Evolutionary conservation across 2,329 filamentous ascomycete genomes (phyloP), one percentile per base, ranked within the genome.

Genomic region (Stemphylium lycopersici): DNA sequence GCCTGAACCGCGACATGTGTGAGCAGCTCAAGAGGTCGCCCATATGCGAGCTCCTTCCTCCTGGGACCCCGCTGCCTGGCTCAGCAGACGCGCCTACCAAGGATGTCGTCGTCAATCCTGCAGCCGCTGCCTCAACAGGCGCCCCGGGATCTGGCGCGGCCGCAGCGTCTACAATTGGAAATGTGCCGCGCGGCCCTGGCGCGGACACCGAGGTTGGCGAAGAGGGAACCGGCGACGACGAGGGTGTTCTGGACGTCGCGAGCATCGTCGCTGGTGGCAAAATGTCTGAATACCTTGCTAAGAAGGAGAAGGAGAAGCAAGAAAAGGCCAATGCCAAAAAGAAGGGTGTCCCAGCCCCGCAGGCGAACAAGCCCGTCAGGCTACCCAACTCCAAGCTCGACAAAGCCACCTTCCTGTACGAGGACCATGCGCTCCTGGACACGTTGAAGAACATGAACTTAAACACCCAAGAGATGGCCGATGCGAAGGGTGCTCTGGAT

Each of bases 211-310:
- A 85, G 55, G 80, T 82, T 3, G 83, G 81, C 12, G 77, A 77
- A 33, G 83, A 84, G 45, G 75, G 76, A 45, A 77, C 75, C 39
- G 77, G 76, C 3, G 76, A 79, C 3, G 84, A 85, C 1, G 90
- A 93, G 53, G 90, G 90, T 20, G 89, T 93, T 7, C 79, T 95
- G 3, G 90, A 95, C 63, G 90, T 95, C 41, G 91, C 90, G n/a
- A 89, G 84, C 62, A 93, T 95, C 61, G 90, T 95, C 32, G 89
- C 89, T 1, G 89, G 87, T 63, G 90, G 90, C 29, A 90, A 91
- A 73, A 91, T 91, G 63, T 86, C 87, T 63, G 90, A 95, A 66
- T 93, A 92, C 65, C 78, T 95, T 5, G 90, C 90, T 8, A 90
- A 90, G 76, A 91, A 90, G 72, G 90, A 93, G 69, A 89, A 87